A percentile compares a stretch with the other conserved stretches of the same genome.
These are phyloP conservation scores for Hypholoma fasciculare DNA, from an alignment of 768 basidiomycete species.

Conservation along the genomic window DNA sequence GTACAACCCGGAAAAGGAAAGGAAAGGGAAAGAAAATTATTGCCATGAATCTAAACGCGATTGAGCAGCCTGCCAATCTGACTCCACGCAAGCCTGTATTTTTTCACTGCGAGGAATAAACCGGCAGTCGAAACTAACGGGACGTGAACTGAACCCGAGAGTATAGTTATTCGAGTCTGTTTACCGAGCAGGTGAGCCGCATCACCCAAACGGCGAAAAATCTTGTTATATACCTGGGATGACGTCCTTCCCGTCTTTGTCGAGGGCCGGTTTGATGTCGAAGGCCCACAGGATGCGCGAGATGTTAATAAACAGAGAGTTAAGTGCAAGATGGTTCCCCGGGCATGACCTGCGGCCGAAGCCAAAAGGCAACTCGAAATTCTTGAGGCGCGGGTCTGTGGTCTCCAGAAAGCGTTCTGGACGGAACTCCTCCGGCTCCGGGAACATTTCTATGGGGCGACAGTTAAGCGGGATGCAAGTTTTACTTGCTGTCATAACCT, in stretches of 20 bases:
- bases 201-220: too few species aligned
- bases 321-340: conserved; percentile 34
- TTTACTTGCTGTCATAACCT: neutral
- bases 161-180: conserved; percentile 30
- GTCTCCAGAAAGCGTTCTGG: conserved; percentile 42
- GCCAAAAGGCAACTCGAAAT: conserved; percentile 34
- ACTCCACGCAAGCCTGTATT: conserved; percentile 19
- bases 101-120: conserved; percentile 25
- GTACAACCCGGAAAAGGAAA: too few species aligned
- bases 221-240: conserved; percentile 7
- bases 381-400: conserved; percentile 25
- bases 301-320: conserved; percentile 33
- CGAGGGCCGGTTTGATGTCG: conserved; percentile 26
- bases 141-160: conserved; percentile 32
- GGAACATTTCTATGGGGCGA: conserved; percentile 27
- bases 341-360: conserved; percentile 43
- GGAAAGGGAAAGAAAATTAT: neutral
- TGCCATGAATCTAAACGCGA: conserved; percentile 12
- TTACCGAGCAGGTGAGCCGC: neutral
- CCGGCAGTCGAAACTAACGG: conserved; percentile 30
- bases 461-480: conserved; percentile 3
- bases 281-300: conserved; percentile 36
- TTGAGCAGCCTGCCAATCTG: conserved; percentile 22
- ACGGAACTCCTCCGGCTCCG: conserved; percentile 32
- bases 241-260: conserved; percentile 14